These are phyloP conservation scores for Phytophthora parvispora DNA, from an alignment of 352 stramenopile genomes.

Conservation along the genomic window DNA sequence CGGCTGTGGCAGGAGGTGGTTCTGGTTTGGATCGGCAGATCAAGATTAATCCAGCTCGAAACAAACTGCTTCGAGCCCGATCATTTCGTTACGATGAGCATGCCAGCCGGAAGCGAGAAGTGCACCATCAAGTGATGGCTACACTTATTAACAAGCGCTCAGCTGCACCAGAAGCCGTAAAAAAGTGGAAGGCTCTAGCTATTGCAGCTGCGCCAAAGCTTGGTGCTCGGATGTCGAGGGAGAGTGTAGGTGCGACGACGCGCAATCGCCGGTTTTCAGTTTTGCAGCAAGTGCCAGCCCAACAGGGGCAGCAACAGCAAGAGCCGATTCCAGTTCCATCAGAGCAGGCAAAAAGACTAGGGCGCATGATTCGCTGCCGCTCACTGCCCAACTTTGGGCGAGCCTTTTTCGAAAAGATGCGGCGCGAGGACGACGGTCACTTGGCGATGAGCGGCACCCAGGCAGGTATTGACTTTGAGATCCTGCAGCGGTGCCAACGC, in stretches of 20 bases:
- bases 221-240: slow-evolving; percentile 5
- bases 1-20: neutral
- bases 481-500: slow-evolving; percentile 58
- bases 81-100: slow-evolving; percentile 24
- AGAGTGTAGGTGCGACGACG: neutral
- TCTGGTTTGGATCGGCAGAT: neutral
- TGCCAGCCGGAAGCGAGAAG: neutral
- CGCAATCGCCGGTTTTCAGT: slow-evolving; percentile 13
- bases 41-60: slow-evolving; percentile 25
- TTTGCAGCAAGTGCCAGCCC: neutral
- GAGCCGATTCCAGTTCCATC: neutral
- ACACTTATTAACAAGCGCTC: neutral
- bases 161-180: slow-evolving; percentile 2
- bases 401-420: slow-evolving; percentile 47
- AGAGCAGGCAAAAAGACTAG: slow-evolving; percentile 10
- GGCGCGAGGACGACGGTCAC: slow-evolving; percentile 6
- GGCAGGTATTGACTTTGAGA: slow-evolving; percentile 60
- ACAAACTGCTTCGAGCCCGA: slow-evolving; percentile 10
- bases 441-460: slow-evolving; percentile 3
- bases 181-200: slow-evolving; percentile 23
- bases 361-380: slow-evolving; percentile 50
- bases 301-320: neutral
- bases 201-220: slow-evolving; percentile 22
- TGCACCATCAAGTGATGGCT: neutral
- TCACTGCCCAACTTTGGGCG: slow-evolving; percentile 60